Percentiles rank a stretch among this genome's conserved stretches.
Conservation (phyloP, 495 filamentous ascomycete genomes). For the Penicillium psychrofluorescens region DNA sequence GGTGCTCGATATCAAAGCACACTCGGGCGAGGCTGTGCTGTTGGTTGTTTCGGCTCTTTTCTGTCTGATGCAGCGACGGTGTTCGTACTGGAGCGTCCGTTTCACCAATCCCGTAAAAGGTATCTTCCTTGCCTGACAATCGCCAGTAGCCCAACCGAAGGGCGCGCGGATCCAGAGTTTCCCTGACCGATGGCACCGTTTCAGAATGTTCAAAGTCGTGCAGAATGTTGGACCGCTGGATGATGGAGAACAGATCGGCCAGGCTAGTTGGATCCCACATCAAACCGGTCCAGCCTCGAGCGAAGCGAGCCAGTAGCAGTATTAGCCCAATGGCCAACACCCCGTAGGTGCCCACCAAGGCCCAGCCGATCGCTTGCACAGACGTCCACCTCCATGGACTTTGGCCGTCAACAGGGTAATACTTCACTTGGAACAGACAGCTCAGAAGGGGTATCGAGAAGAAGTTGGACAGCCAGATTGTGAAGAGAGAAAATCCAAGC, state of each 20-base stretch:
- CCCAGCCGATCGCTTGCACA: conserved; percentile 71
- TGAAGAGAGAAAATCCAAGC: conserved; percentile 45
- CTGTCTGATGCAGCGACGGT: conserved; percentile 44
- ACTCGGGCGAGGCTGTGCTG: conserved; percentile 23
- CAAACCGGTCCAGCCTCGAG: conserved; percentile 57
- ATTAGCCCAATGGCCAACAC: conserved; percentile 52
- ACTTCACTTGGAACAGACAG: conserved; percentile 55
- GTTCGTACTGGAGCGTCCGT: conserved; percentile 46
- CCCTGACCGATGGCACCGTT: conserved; percentile 40
- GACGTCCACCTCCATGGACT: conserved; percentile 69
- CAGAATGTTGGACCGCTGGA: conserved; percentile 72
- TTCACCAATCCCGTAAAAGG: conserved; percentile 62
- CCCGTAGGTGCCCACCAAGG: conserved; percentile 64
- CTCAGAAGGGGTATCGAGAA: conserved; percentile 61
- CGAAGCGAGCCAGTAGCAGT: conserved; percentile 44
- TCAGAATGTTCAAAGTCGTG: conserved; percentile 58
- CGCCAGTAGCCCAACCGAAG: conserved; percentile 82
- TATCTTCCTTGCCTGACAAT: conserved; percentile 46
- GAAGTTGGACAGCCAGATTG: conserved; percentile 55
- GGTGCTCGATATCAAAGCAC: conserved; percentile 37
- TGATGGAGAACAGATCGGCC: conserved; percentile 66
- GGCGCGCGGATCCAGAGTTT: conserved; percentile 37
- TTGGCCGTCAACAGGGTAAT: conserved; percentile 30
- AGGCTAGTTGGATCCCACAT: conserved; percentile 80
- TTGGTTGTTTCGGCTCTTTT: conserved; percentile 24